Base-by-base conservation (phyloP, 139 green algal species). In the Monoraphidium neglectum region DNA sequence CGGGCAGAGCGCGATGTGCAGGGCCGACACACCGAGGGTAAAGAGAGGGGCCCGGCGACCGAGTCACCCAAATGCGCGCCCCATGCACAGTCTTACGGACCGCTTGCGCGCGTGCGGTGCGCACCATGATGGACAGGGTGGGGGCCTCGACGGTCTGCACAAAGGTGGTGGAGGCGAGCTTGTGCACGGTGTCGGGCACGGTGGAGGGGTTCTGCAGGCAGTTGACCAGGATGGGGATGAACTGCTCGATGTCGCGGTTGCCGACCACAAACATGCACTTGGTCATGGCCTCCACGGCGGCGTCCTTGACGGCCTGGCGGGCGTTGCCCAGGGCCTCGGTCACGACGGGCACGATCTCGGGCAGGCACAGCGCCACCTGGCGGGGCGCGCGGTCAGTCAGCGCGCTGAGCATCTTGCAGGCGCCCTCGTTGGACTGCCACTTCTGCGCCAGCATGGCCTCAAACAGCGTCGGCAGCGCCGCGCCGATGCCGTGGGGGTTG, bases 91-190 rank as follows among this genome's bases (percentile, higher is more conserved):
- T 12, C 43, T 12, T 12, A 51, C 43, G 8, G 8, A 8, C 43
- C 43, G 43, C n/a, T n/a, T n/a, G n/a, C n/a, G n/a, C n/a, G n/a
- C n/a, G n/a, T n/a, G n/a, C n/a, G n/a, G n/a, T n/a, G 43, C 43
- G 43, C 43, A 94, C 89, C 82, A 97, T 92, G 77, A 98, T 90
- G 36, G 93, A 86, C 72, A 98, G 90, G 15, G 90, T 88, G 46
- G 89, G 84, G 15, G 91, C 84, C 80, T 96, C 89, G 4, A 95
- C 92, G 70, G 88, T 75, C 76, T 92, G 87, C 74, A 97, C 93
- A 67, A 98, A 98, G 61, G 93, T 97, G 77, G 93, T 97, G 24
- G 91, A 83, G 40, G 88, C 88, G 77, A 98, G 89, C 90, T 95
- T 94, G 88, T 97, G 94, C 72, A 98, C 91, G 70, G 87, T 94